Conservation (phyloP, 1,284 basidiomycete species). For the Polyporus tsugae region DNA sequence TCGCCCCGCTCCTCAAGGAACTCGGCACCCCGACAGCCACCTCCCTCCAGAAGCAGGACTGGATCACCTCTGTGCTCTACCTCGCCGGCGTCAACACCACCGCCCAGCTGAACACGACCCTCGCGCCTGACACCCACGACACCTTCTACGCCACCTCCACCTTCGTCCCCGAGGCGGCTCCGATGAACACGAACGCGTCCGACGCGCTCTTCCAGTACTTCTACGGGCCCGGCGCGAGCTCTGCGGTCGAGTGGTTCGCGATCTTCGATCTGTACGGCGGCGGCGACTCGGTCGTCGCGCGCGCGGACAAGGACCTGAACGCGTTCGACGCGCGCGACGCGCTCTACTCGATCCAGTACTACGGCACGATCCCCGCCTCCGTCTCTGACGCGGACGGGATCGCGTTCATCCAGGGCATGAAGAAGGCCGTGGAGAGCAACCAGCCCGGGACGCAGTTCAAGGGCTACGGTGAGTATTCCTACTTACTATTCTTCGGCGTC, state of each 20-base stretch:
- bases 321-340: constrained; percentile 21
- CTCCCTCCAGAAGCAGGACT: constrained; percentile 17
- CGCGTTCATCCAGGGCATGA: constrained; percentile 24
- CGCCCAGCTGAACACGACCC: constrained; percentile 16
- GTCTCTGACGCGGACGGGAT: constrained; percentile 20
- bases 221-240: constrained; percentile 13
- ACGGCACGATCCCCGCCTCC: constrained; percentile 20
- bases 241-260: constrained; percentile 16
- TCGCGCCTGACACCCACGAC: constrained; percentile 14
- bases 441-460: constrained; percentile 17
- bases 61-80: constrained; percentile 22
- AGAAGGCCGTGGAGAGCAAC: constrained; percentile 14
- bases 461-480: constrained; percentile 16
- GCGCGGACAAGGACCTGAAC: constrained; percentile 7
- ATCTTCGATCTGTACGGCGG: constrained; percentile 21
- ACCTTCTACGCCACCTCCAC: constrained; percentile 22
- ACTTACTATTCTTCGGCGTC: too few relatives aligned
- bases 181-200: constrained; percentile 6
- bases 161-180: constrained; percentile 15
- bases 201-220: constrained; percentile 24
- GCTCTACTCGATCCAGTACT: constrained; percentile 25
- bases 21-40: constrained; percentile 14
- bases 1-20: constrained; percentile 18
- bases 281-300: constrained; percentile 16
- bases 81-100: constrained; percentile 15